Base-by-base conservation (phyloP, 83 land plant species). In the Thuja plicata region DNA sequence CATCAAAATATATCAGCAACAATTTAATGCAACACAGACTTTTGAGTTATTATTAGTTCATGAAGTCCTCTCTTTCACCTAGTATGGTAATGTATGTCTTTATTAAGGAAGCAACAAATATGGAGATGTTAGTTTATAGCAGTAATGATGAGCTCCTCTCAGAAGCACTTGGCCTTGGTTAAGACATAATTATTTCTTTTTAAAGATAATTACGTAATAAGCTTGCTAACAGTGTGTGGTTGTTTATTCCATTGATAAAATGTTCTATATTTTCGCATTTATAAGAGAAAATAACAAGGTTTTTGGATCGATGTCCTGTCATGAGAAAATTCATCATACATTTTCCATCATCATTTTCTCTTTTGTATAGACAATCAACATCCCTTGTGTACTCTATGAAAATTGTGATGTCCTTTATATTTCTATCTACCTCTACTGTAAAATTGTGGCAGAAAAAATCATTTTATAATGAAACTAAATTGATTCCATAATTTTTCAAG, bases 41-140 rank as follows among this genome's bases (percentile, higher is more conserved):
- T 80, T 94, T 92, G 34, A 91, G 93, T 32, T 98, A 98, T 87
- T 98, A 96, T 82, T 91, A 94, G 87, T 94, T 94, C 62, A 95
- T 97, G 96, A 98, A 98, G 87, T 98, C 98, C 88, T 97, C 99
- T 9, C 94, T 98, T 89, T 99, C 99, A 40, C 99, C 99, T 89
- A 97, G 99, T 93, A 98, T 97, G 91, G 97, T 98, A 62, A 95
- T 98, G 98, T 99, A 98, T 88, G 99, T 98, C 37, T 95, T 98
- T 88, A 93, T 95, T 5, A 97, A 94, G 89, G 99, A 99, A 83
- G 97, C 97, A 91, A 99, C 97, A 88, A 97, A 89, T 90, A 91
- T 96, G 94, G 99, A 98, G 90, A 98, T 96, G 80, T 98, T 97
- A 80, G 98, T 98, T 87, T 95, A 98, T 27, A 92, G 98, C 71